Evolutionary conservation across 2,329 filamentous ascomycete species (phyloP).

Genomic region (Talaromyces sp.): DNA sequence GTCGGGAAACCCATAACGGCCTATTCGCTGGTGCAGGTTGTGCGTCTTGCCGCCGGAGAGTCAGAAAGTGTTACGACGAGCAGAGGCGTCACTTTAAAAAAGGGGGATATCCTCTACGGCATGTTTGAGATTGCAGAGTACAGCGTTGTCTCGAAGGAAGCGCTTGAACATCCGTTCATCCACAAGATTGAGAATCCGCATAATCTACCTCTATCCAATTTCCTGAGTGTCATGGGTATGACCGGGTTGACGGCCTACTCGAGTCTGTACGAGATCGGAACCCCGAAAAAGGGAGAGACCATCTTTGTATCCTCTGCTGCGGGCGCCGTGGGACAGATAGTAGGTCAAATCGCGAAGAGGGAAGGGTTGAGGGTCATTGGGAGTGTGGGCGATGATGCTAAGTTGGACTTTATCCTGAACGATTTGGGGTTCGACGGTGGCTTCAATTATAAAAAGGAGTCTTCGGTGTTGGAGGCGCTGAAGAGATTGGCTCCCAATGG

Average conservation of each 20-base stretch:
- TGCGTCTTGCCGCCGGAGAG: constrained; percentile 64
- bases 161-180: constrained; percentile 38
- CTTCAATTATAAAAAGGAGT: constrained; percentile 79
- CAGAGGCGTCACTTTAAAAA: constrained; percentile 40
- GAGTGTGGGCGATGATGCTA: constrained; percentile 72
- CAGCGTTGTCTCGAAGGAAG: constrained; percentile 61
- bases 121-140: constrained; percentile 44
- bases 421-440: constrained; percentile 67
- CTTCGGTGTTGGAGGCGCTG: constrained; percentile 63
- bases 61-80: not conserved
- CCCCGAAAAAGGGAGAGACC: constrained; percentile 71
- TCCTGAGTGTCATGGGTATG: constrained; percentile 73
- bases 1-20: constrained; percentile 61
- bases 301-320: constrained; percentile 77
- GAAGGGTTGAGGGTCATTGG: constrained; percentile 75
- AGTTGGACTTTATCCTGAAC: constrained; percentile 67
- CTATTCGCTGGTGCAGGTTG: constrained; percentile 59
- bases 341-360: constrained; percentile 77
- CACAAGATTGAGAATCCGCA: constrained; percentile 4
- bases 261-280: constrained; percentile 67
- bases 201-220: constrained; percentile 61
- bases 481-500: constrained; percentile 67
- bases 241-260: constrained; percentile 71
- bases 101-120: constrained; percentile 59
- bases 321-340: constrained; percentile 75